Evolutionary conservation across 257 asterid species (phyloP).

Genomic region (Rehmannia glutinosa): DNA sequence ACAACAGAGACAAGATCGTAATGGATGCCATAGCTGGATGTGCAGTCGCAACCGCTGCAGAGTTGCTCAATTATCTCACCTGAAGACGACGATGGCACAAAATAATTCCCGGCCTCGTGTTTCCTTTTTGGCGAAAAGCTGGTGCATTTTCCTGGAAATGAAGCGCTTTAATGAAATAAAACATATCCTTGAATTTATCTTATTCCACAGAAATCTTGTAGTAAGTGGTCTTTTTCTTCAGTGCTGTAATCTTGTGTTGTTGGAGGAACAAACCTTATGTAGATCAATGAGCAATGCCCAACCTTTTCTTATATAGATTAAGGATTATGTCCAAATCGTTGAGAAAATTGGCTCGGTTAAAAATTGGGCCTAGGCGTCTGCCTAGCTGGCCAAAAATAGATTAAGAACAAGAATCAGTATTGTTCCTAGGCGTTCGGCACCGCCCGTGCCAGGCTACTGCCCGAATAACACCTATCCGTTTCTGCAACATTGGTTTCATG

Average conservation of each 20-base stretch:
- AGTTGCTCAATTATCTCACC: slow-evolving; percentile 48
- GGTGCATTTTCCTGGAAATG: background rate
- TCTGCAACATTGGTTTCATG: too few species aligned
- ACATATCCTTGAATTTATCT: too few species aligned
- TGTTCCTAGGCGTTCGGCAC: too few species aligned
- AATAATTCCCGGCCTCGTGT: background rate
- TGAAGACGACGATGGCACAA: slow-evolving; percentile 16
- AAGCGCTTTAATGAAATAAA: background rate
- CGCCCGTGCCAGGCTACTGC: too few species aligned
- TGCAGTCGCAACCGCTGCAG: slow-evolving; percentile 85
- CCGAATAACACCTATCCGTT: too few species aligned
- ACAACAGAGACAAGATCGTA: slow-evolving; percentile 56
- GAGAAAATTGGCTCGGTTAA: too few species aligned
- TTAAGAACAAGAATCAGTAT: too few species aligned
- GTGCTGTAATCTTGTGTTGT: background rate
- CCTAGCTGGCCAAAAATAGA: too few species aligned
- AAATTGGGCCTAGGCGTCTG: too few species aligned
- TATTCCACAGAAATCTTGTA: too few species aligned
- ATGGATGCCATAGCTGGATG: slow-evolving; percentile 71
- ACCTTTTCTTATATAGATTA: background rate
- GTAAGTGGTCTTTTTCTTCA: background rate
- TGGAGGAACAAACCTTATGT: background rate
- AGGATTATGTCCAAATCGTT: too few species aligned
- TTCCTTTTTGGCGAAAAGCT: background rate
- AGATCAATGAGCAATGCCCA: background rate